Evolutionary conservation across 352 stramenopile species (phyloP), one percentile per base, ranked within the genome.

Genomic region (Phytophthora meadii): DNA sequence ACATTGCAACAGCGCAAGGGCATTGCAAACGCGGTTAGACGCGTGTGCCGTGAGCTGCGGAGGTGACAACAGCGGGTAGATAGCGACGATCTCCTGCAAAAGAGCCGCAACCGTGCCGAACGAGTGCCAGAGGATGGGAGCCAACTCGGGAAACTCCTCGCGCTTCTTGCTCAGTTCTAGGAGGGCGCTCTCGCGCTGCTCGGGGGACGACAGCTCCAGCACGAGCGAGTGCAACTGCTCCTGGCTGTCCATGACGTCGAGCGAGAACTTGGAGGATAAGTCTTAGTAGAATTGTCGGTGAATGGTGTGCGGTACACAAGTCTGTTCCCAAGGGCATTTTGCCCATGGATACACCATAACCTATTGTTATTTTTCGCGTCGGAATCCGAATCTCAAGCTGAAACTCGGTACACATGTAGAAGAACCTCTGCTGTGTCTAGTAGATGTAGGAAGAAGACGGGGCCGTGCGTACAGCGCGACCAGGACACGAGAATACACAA

Each of bases 101-200:
- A 99, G 79, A 10, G 97, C 97, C 1, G 97, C 89, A 14, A 99
- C 96, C 1, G 97, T 99, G 39, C 97, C 98, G 46, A 98, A 98
- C 27, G 94, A 98, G 74, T 99, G 96, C 97, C 97, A 99, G 6
- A 99, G 83, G 58, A 99, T 98, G 32, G 97, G 97, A 46, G 98
- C 98, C 34, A 99, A 81, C 73, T 99, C 97, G 5, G 93, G 82
- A 67, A 99, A 99, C 60, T 93, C 89, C 81, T 99, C 97, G 49
- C 97, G 87, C 78, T 99, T 99, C 79, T 99, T 99, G 72, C 95
- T 99, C 8, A 99, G 86, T 87, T 99, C 97, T 40, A 99, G 74
- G 19, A 99, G 72, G n/a, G 97, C 97, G 36, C 84, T 92, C 77
- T 99, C 97, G 45, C 97, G 85, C 82, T 99, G 89, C 53, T 98